Base-by-base conservation (phyloP, 2,329 filamentous ascomycete species). In the Scedosporium apiospermum region DNA sequence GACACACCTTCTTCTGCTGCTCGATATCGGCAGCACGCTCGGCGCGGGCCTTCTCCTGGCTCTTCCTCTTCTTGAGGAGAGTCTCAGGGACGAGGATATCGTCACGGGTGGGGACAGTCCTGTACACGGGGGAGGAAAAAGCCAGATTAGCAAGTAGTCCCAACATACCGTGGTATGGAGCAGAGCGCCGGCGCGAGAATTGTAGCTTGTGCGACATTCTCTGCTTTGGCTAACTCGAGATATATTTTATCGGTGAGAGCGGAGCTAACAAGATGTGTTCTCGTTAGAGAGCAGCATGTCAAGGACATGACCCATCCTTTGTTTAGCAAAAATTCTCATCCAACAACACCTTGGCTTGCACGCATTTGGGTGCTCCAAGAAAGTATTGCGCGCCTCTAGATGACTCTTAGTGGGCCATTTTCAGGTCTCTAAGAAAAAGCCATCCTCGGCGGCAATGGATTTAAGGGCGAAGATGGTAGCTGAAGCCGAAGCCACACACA, bases 31-130 rank as follows among this genome's bases (percentile, higher is more conserved):
- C 85, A 71, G 84, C 80, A 77, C 88, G 89, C 82, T 93, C 90
- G 79, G 95, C 93, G 79, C 93, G 90, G 78, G 93, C 92, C 88
- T 97, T 96, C 88, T 99, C 95, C 84, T 97, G 93, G 80, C 87
- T 91, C 92, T 99, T 99, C 85, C 95, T 91, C 91, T 99, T 99
- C 90, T 99, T 99, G 80, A 99, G 88, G 75, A 99, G 91, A 74
- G 95, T 99, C 91, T 99, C 95, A 72, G 95, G 95, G 77, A 98
- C 91, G 78, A 98, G 85, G 78, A 99, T 88, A 80, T 98, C 90
- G 80, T 97, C 91, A 80, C 93, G 82, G 79, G 92, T 96, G 71
- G 95, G 91, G 76, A 96, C 90, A 81, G 87, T 88, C 82, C 92
- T 96, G 76, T 69, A 71, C 65, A 66, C 62, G 64, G 77, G 86